Evolutionary conservation across 139 green algal genomes (phyloP), one percentile per base, ranked within the genome.

Genomic region (Picocystis salinarum): DNA sequence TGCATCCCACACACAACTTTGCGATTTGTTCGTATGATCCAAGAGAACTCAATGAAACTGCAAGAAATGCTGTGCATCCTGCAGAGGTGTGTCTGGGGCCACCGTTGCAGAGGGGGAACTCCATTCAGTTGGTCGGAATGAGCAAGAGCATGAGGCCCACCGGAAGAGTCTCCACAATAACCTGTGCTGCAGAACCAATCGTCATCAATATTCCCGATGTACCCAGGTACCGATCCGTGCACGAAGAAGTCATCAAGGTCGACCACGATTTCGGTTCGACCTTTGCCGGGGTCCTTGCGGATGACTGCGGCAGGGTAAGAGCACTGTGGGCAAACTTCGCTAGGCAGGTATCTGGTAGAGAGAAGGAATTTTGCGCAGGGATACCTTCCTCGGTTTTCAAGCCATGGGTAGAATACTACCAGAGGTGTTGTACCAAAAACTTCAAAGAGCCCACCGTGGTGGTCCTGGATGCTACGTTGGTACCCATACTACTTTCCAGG

Each of bases 1-100:
- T 89, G 23, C 77, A 90, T 55, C 78, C 77, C 7, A 59, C 83
- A 18, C 74, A 89, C 66, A 90, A 89, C 62, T 88, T 88, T 42
- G 56, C 74, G 0, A 39, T 90, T 11, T 53, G 83, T 3, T 70
- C 62, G 1, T 90, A 80, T 49, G 52, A 79, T 53, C 64, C 72
- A 0, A 28, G 36, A 4, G 55, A 65, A 12, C 39, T 64, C 0
- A 9, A 22, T 29, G 13, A 13, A 15, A 15, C 31, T 15, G 31
- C 31, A 15, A 13, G 31, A 13, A 13, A 15, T 7, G 33, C 33
- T 17, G 20, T 61, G 5, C 24, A 18, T 0, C 33, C 52, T 13
- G 52, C 52, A 15, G 30, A 28, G 5, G 34, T 78, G 23, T 29
- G 41, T 17, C 45, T 51, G 1, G 23, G 36, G 7, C 34, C 39